Conservation (phyloP, 106 monocot species). For the Allium sativum region DNA sequence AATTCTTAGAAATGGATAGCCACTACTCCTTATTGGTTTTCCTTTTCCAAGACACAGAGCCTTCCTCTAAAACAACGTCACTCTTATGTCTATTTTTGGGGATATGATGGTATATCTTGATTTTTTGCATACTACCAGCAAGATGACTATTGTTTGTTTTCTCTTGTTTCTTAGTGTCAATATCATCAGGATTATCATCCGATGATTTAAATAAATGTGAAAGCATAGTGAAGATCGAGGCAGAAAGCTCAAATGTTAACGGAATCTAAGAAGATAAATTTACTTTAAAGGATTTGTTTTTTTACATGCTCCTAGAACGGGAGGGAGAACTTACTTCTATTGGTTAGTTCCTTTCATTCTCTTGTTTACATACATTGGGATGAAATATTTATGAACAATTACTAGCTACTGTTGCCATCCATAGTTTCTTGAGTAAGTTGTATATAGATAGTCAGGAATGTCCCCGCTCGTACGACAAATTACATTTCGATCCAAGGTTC, state of each 20-base stretch:
- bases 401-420: not conserved
- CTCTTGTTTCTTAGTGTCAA: conserved; percentile 11
- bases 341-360: conserved; percentile 32
- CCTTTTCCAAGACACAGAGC: not conserved
- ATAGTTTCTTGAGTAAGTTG: conserved; percentile 86
- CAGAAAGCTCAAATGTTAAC: conserved; percentile 23
- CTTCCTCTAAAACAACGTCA: not conserved
- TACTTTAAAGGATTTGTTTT: conserved; percentile 73
- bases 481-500: conserved; percentile 93
- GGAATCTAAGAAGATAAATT: conserved; percentile 34
- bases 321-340: conserved; percentile 82
- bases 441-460: conserved; percentile 64
- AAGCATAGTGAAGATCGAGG: conserved; percentile 58
- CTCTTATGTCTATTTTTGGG: not conserved
- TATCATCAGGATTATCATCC: conserved; percentile 11
- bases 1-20: not conserved
- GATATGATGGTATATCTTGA: not conserved
- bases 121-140: not conserved
- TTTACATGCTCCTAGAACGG: conserved; percentile 87
- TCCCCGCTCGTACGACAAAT: conserved; percentile 89
- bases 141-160: not conserved
- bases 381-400: not conserved
- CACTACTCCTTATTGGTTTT: not conserved
- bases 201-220: conserved; percentile 49
- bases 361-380: not conserved